Evolutionary conservation across 306 rosid genomes (phyloP), one percentile per base, ranked within the genome.

Genomic region (Vachellia pachyceras): DNA sequence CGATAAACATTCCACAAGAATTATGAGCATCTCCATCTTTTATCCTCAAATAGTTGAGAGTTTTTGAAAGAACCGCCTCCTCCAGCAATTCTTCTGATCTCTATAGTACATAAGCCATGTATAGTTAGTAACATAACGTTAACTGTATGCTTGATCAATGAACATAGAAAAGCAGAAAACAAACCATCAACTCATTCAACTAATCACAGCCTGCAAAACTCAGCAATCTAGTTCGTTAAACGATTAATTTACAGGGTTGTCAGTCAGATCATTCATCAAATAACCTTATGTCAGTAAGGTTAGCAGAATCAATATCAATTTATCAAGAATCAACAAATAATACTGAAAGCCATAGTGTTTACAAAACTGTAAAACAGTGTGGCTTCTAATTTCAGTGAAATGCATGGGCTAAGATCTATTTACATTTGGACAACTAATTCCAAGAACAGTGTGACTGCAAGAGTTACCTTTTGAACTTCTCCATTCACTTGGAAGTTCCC

Each of bases 61-160:
- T 90, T 88, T 89, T 87, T 86, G 92, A 88, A 55, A 95, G 99
- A 82, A 95, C 85, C 68, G 88, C 97, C 90, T 95, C 98, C 84
- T 93, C 98, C 12, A 93, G 91, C 89, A 95, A 72, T 80, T 95
- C 97, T 77, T 83, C 94, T 72, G 99, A 90, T 87, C 76, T 90
- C 99, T 93, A 90, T 67, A 71, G 72, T 77, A 85, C 69, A 76
- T 41, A 58, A 85, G 44, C 40, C 45, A 52, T 23, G 2, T 4
- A 77, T 67, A 55, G 72, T 39, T 81, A 75, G 80, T 37, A 49
- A 77, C 71, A 63, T 4, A 71, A 75, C 46, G 87, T 36, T 33
- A 36, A 45, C 1, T 45, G 58, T 25, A 76, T 73, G 47, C 58
- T 61, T 42, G 80, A 55, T 69, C 66, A 8, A 1, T 40, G 76